Percentiles rank a stretch among this genome's conserved stretches.
Conservation (phyloP, 345 rosid species). For the Hibiscus mutabilis region DNA sequence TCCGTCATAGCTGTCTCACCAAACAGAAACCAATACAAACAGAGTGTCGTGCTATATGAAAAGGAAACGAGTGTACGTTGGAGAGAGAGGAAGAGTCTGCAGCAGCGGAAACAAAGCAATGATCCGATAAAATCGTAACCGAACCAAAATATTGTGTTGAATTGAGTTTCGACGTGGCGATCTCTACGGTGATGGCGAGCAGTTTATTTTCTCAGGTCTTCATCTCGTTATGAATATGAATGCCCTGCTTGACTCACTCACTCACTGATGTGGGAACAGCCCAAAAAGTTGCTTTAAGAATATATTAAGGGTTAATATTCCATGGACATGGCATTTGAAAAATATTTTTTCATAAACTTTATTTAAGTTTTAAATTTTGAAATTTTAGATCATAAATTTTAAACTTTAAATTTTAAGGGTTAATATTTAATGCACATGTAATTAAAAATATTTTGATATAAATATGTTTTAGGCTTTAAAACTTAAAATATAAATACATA, state of each 20-base stretch:
- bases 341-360: no score
- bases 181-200: background rate
- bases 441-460: no score
- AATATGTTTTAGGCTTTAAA: no score
- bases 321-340: no score
- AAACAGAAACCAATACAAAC: background rate
- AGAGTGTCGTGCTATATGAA: background rate
- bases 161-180: background rate
- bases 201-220: background rate
- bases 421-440: no score
- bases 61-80: background rate
- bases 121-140: background rate
- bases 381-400: no score
- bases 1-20: conserved; percentile 53
- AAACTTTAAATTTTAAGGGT: no score
- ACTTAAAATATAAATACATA: no score
- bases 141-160: conserved; percentile 6
- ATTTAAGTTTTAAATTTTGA: no score
- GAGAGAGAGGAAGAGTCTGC: no score
- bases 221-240: background rate
- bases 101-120: background rate
- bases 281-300: no score
- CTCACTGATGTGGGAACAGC: background rate
- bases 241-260: background rate
- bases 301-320: no score